phyloP scores from a whole-genome alignment of 495 filamentous ascomycete genomes.

The Annulohypoxylon maeteangense region DNA sequence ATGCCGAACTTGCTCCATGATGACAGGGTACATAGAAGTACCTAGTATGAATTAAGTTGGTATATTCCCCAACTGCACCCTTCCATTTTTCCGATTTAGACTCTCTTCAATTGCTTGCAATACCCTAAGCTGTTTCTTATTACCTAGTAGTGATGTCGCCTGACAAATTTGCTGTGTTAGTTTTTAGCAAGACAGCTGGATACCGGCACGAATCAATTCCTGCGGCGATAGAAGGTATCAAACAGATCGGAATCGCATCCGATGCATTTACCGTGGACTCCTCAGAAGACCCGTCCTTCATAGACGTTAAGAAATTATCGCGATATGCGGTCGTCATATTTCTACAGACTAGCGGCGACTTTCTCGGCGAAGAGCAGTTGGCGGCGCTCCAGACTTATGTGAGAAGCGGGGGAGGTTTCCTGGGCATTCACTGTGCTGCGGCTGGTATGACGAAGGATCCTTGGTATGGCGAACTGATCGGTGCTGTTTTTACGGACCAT shows the following conservation, averaged over 20 bases:
- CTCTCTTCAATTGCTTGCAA: not conserved
- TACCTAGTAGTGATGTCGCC: not conserved
- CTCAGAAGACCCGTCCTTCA: constrained; percentile 49
- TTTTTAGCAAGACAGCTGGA: constrained; percentile 50
- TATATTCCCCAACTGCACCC: too few species aligned
- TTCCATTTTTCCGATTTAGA: not conserved
- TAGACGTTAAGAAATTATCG: constrained; percentile 41
- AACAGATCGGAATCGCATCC: constrained; percentile 39
- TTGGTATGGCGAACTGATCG: constrained; percentile 52
- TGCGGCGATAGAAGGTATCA: constrained; percentile 44
- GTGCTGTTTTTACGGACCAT: constrained; percentile 51
- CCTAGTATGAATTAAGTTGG: too few species aligned
- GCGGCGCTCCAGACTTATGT: constrained; percentile 47
- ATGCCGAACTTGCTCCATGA: too few species aligned
- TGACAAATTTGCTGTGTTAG: constrained; percentile 38
- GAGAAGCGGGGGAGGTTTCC: constrained; percentile 48
- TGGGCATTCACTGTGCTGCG: constrained; percentile 54
- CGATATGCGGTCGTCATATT: constrained; percentile 50
- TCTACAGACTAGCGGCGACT: constrained; percentile 51
- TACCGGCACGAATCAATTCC: constrained; percentile 55
- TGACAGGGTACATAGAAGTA: too few species aligned
- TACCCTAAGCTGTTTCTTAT: not conserved
- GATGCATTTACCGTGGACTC: constrained; percentile 38
- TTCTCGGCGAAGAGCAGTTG: constrained; percentile 47
- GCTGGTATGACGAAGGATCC: constrained; percentile 44